These are phyloP conservation scores for Lasiosphaeriaceae sp. DNA, from an alignment of 495 filamentous ascomycete genomes.

Conservation along the genomic window DNA sequence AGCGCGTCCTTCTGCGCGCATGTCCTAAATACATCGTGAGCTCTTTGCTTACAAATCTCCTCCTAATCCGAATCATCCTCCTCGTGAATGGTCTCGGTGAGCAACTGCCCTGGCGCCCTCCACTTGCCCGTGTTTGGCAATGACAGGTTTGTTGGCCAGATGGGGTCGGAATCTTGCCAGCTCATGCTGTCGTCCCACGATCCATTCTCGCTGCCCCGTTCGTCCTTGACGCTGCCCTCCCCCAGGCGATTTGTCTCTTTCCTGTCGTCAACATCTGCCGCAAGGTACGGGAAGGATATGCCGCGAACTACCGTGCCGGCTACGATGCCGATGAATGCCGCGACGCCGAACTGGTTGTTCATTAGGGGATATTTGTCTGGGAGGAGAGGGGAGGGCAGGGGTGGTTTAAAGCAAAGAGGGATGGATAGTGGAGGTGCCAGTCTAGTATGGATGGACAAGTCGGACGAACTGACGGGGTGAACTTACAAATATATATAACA, in stretches of 20 bases:
- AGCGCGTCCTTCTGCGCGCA: too few relatives aligned
- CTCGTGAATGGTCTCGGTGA: slow-evolving; percentile 62
- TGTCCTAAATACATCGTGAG: too few relatives aligned
- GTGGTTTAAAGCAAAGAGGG: neutral
- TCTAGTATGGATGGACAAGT: too few relatives aligned
- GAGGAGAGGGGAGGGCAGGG: neutral
- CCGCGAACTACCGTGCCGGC: slow-evolving; percentile 49
- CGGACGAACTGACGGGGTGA: neutral
- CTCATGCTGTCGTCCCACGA: too few relatives aligned
- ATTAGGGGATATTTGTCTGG: neutral
- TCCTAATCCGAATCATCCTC: slow-evolving; percentile 39
- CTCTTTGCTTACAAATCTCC: neutral
- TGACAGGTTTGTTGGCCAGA: neutral
- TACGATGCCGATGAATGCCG: slow-evolving; percentile 52
- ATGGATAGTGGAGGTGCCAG: too few relatives aligned
- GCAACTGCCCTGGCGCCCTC: slow-evolving; percentile 35
- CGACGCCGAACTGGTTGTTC: slow-evolving; percentile 46
- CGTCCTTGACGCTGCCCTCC: neutral
- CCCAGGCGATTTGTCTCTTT: neutral
- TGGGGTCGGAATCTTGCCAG: too few relatives aligned
- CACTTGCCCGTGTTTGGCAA: slow-evolving; percentile 26
- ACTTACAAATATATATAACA: slow-evolving; percentile 56
- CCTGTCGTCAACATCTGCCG: neutral
- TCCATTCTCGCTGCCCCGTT: neutral
- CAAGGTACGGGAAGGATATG: slow-evolving; percentile 6